phyloP scores from a whole-genome alignment of 441 rosid species.

The Pelargonium fulgidum region DNA sequence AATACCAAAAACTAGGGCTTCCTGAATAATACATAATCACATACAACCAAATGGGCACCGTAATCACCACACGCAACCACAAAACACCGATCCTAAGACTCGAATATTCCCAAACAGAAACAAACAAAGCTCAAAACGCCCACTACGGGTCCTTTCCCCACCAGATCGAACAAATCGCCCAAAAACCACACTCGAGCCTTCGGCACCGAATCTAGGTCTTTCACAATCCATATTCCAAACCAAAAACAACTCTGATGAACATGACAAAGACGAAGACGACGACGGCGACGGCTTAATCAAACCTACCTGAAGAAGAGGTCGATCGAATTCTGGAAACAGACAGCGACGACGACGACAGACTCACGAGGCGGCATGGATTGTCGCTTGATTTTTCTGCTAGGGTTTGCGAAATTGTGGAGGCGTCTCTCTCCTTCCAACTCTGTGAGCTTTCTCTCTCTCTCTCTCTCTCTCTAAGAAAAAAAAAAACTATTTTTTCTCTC shows the following conservation, averaged over 20 bases:
- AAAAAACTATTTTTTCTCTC: background rate
- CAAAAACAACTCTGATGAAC: background rate
- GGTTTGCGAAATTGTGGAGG: background rate
- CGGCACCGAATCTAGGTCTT: slow-evolving; percentile 22
- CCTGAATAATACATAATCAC: background rate
- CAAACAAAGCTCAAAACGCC: background rate
- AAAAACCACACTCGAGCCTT: background rate
- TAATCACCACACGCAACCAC: background rate
- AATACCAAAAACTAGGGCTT: background rate
- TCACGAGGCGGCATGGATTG: background rate
- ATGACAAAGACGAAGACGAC: too few species aligned
- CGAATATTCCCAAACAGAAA: background rate
- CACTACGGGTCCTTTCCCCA: background rate
- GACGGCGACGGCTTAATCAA: background rate
- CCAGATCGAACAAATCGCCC: background rate
- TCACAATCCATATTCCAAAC: background rate
- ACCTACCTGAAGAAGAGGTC: background rate
- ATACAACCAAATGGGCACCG: background rate
- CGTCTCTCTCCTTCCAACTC: too few species aligned
- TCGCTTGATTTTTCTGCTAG: background rate
- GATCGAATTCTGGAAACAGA: background rate
- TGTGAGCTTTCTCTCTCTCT: background rate
- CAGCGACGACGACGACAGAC: background rate
- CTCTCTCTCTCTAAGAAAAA: background rate
- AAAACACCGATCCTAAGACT: slow-evolving; percentile 2